Evolutionary conservation across 75 land plant genomes (phyloP).

Genomic region (Pinus taeda): DNA sequence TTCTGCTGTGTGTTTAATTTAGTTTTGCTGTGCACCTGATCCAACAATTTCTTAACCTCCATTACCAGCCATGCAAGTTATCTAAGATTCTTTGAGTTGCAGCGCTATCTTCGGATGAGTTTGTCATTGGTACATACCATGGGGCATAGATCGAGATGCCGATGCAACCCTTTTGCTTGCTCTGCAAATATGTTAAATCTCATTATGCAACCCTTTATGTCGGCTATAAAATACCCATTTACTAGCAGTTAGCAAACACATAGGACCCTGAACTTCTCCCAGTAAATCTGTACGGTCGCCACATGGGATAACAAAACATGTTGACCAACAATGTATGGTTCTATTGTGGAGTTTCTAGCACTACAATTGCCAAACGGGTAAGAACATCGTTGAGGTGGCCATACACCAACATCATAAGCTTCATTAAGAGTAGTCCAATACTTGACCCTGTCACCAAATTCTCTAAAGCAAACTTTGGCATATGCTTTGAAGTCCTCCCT

Average conservation of each 20-base stretch:
- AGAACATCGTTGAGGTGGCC: slow-evolving; percentile 32
- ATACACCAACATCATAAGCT: neutral
- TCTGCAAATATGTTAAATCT: slow-evolving; percentile 20
- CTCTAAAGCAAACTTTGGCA: slow-evolving; percentile 4
- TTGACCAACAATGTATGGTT: slow-evolving; percentile 39
- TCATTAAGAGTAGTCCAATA: slow-evolving; percentile 12
- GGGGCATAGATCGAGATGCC: slow-evolving; percentile 37
- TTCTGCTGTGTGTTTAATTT: no score
- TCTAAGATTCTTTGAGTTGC: slow-evolving; percentile 57
- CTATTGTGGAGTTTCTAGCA: slow-evolving; percentile 26
- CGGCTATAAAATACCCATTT: no score
- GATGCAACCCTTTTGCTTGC: slow-evolving; percentile 50
- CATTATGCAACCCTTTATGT: no score
- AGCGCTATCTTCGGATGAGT: slow-evolving; percentile 36
- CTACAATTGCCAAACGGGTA: slow-evolving; percentile 27
- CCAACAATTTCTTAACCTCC: no score
- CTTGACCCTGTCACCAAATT: slow-evolving; percentile 4
- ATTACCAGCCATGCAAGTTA: slow-evolving; percentile 64
- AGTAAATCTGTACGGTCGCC: slow-evolving; percentile 14
- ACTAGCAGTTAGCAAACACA: no score
- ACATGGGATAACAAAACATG: slow-evolving; percentile 35
- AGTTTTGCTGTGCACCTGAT: no score
- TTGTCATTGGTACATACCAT: slow-evolving; percentile 44
- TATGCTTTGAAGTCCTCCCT: slow-evolving; percentile 34
- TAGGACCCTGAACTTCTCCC: slow-evolving; percentile 38